Evolutionary conservation across 2,329 filamentous ascomycete species (phyloP).

Genomic region (Penicillium sp.): DNA sequence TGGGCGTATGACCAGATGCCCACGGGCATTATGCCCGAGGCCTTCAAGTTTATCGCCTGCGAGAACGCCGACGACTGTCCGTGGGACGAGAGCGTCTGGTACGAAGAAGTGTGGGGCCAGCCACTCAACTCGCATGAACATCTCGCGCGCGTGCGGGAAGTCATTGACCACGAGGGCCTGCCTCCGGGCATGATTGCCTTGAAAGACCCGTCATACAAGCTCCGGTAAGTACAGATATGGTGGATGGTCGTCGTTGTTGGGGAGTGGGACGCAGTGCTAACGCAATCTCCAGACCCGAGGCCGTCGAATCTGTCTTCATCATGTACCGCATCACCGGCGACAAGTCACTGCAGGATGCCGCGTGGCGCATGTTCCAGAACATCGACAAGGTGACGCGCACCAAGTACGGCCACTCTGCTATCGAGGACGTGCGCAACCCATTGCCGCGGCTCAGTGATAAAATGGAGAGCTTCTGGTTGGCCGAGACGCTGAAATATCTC

Average conservation of each 20-base stretch:
- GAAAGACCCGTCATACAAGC: conserved; percentile 29
- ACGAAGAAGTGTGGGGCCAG: conserved; percentile 26
- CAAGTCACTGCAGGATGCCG: conserved; percentile 44
- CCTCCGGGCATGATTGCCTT: conserved; percentile 31
- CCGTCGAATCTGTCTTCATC: conserved; percentile 61
- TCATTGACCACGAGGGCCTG: conserved; percentile 22
- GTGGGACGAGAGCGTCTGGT: conserved; percentile 53
- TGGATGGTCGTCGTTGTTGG: background rate
- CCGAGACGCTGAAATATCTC: conserved; percentile 47
- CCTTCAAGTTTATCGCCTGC: conserved; percentile 54
- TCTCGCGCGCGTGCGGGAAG: conserved; percentile 16
- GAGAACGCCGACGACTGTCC: conserved; percentile 43
- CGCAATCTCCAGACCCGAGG: conserved; percentile 47
- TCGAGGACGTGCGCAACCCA: conserved; percentile 41
- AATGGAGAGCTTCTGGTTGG: conserved; percentile 49
- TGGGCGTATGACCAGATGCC: conserved; percentile 60
- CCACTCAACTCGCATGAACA: conserved; percentile 19
- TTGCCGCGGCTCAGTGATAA: conserved; percentile 34
- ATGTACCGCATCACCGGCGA: conserved; percentile 60
- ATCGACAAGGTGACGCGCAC: conserved; percentile 47
- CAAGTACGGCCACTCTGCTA: conserved; percentile 44
- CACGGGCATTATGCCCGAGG: conserved; percentile 61
- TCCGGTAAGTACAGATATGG: conserved; percentile 23
- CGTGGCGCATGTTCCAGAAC: conserved; percentile 51
- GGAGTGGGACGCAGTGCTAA: background rate